Base-by-base conservation (phyloP, 495 filamentous ascomycete species). In the Penicillium cinerascens region DNA sequence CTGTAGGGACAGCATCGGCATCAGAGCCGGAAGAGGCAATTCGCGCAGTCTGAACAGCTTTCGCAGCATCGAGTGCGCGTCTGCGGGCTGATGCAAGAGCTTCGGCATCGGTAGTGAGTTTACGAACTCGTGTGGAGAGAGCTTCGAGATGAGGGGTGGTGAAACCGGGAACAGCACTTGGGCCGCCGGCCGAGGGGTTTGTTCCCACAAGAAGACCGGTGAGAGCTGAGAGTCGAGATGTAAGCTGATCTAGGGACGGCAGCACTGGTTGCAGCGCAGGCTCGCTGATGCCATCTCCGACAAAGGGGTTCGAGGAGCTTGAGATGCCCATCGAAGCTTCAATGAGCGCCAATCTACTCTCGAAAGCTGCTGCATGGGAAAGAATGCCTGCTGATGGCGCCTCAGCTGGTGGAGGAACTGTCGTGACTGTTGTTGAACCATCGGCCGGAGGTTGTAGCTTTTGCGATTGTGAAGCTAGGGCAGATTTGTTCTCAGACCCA, bases 301-400 rank as follows among this genome's bases (percentile, higher is more conserved):
- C 62, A 47, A 87, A 81, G 6, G 87, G 80, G 55, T 89, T 80
- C 4, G 81, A 77, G 6, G 84, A 78, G 11, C 82, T 84, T 11
- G 81, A 84, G 37, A 96, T 78, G 15, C 95, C 95, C 42, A 97
- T 81, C 2, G 85, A 80, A 44, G 83, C 84, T 70, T 99, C 93
- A 27, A 99, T 74, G 7, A 85, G 61, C 0, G 86, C 73, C 3
- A 99, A 78, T 4, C 93, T 85, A 27, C 79, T 74, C 64, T 97
- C 93, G 54, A 97, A 95, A 49, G 92, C 88, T 21, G 91, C 89
- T 6, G 89, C 89, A 61, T 89, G 87, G 17, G 86, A 82, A 11
- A 97, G 78, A 17, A 87, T 71, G 63, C 42, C 87, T 71, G 54
- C 76, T 71, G 59, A 82, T 76, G 52, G 75, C 78, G 49, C 33